Evolutionary conservation across 352 stramenopile genomes (phyloP), one percentile per base, ranked within the genome.

Genomic region (Globisporangium polare): DNA sequence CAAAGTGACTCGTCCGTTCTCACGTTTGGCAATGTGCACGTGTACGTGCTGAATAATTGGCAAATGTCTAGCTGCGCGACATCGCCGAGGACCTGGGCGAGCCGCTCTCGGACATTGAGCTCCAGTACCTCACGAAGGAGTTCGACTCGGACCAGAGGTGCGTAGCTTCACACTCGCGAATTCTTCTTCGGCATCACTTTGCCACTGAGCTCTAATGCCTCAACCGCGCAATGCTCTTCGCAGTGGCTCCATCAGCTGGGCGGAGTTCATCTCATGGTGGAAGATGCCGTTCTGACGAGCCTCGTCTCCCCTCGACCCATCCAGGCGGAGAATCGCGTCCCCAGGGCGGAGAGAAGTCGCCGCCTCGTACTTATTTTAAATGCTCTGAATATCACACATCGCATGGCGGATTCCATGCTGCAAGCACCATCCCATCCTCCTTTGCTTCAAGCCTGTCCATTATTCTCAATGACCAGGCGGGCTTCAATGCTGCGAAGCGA

Each of bases 211-310:
- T 47, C 31, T 17, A 13, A 39, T 33, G 29, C 33, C 33, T 39
- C 33, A 8, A 3, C 39, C 7, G 4, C 8, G 39, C 17, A 51
- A 6, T 22, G 13, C 17, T 39, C 12, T 1, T 62, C 43, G 12
- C 59, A 91, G 81, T 57, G 82, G 82, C 17, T 65, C 70, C 29
- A 89, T 91, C 66, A 77, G 66, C 65, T 91, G 82, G 80, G 65
- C 60, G 51, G 82, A 91, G 68, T 91, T 91, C 74, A 88, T 91
- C 66, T 66, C 79, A 58, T 91, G 76, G 79, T 89, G 82, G 82
- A 89, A 90, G 78, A 63, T 81, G 17, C 76, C 79, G 17, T 89
- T 87, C 68, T 89, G 68, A 65, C 2, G 22, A 17, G 8, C 2
- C 20, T 27, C 41, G 24, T 26, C 12, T 4, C 10, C 12, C 2